phyloP scores from a whole-genome alignment of 2,329 filamentous ascomycete genomes.

The Xylariaceae sp. region DNA sequence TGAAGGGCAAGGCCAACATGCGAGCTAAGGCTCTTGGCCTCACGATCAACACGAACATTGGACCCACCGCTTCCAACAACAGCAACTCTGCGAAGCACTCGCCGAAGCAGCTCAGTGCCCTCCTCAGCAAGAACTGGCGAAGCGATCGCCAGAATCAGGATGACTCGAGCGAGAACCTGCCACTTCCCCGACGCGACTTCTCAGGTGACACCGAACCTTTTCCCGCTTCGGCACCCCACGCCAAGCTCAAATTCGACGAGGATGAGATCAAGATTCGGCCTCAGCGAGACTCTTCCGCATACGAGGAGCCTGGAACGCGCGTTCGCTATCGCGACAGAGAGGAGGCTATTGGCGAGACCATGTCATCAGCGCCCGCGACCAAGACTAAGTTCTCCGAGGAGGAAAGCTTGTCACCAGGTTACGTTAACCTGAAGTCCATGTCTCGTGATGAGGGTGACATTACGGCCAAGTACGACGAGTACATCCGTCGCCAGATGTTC shows the following conservation, averaged over 20 bases:
- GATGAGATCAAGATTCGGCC: slow-evolving; percentile 6
- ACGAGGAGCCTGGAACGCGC: slow-evolving; percentile 16
- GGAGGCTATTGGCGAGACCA: background rate
- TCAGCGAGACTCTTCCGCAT: slow-evolving; percentile 2
- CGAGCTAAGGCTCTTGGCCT: slow-evolving; percentile 2
- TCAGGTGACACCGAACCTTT: background rate
- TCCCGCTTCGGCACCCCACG: slow-evolving; percentile 19
- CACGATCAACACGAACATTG: slow-evolving; percentile 3
- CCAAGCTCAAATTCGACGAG: slow-evolving; percentile 15
- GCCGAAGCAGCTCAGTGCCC: slow-evolving; percentile 16
- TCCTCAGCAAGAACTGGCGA: slow-evolving; percentile 24
- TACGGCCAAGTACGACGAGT: too few relatives aligned
- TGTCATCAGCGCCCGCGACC: slow-evolving; percentile 14
- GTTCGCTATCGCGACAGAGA: slow-evolving; percentile 12
- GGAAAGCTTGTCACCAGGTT: background rate
- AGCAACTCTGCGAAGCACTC: background rate
- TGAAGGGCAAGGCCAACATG: background rate
- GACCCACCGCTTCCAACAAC: background rate
- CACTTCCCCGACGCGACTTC: background rate
- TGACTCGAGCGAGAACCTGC: background rate
- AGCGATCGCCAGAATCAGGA: slow-evolving; percentile 18
- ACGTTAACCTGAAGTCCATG: too few relatives aligned
- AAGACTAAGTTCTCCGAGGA: slow-evolving; percentile 16
- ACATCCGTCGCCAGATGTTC: too few relatives aligned
- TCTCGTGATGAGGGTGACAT: too few relatives aligned